Evolutionary conservation across 768 basidiomycete genomes (phyloP).

Genomic region (Rossbeevera mucosa): DNA sequence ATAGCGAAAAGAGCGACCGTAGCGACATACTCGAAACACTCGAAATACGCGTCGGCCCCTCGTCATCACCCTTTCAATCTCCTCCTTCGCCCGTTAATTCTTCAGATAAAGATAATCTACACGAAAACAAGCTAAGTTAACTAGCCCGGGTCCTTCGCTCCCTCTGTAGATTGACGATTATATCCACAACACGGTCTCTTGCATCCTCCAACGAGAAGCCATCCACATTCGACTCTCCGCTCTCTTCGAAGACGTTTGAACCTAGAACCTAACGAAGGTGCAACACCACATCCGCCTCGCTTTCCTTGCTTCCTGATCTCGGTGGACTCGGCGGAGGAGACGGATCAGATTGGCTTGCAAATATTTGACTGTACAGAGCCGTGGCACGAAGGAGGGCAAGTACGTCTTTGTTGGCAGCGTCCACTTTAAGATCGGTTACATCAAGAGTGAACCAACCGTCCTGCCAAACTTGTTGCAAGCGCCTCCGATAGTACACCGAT

Average conservation of each 20-base stretch:
- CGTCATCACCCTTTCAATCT: no score
- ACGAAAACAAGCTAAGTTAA: conserved; percentile 1
- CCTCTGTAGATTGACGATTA: conserved; percentile 44
- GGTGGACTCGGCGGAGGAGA: conserved; percentile 61
- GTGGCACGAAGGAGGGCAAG: conserved; percentile 54
- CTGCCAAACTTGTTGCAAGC: conserved; percentile 57
- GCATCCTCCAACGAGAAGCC: conserved; percentile 62
- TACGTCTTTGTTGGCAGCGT: conserved; percentile 42
- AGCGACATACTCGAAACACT: no score
- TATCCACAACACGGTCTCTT: conserved; percentile 70
- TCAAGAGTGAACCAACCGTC: conserved; percentile 26
- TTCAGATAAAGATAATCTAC: no score
- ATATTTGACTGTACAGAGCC: conserved; percentile 58
- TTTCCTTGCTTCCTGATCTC: conserved; percentile 1
- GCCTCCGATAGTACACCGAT: conserved; percentile 49
- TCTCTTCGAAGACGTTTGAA: conserved; percentile 41
- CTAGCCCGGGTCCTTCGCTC: conserved; percentile 20
- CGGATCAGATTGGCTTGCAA: conserved; percentile 41
- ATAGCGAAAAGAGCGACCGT: no score
- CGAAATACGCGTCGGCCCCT: no score
- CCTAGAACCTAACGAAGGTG: conserved; percentile 55
- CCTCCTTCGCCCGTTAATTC: no score
- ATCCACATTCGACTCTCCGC: conserved; percentile 13
- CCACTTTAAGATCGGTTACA: conserved; percentile 29
- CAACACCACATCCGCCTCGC: conserved; percentile 34